Percentiles rank a stretch among this genome's conserved stretches.
These are phyloP conservation scores for Capronia coronata DNA, from an alignment of 2,329 filamentous ascomycete genomes.

Conservation along the genomic window DNA sequence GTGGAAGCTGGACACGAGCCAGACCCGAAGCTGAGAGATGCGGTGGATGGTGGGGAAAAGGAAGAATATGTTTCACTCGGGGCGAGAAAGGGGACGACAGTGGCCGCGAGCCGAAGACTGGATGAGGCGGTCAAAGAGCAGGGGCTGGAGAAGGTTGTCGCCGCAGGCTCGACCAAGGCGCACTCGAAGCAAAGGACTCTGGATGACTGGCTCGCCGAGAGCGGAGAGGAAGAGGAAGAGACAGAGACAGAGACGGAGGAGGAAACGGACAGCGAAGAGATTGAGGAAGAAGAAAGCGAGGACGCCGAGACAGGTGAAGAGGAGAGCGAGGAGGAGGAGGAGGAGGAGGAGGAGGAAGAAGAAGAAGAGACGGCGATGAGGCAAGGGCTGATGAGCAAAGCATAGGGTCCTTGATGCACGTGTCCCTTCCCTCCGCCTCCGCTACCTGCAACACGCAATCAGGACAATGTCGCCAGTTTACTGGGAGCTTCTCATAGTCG, in stretches of 20 bases:
- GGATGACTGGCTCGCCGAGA: slow-evolving; percentile 86
- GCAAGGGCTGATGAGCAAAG: slow-evolving; percentile 4
- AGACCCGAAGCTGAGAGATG: slow-evolving; percentile 63
- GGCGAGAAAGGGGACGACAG: slow-evolving; percentile 31
- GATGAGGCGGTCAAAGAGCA: slow-evolving; percentile 41
- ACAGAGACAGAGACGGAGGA: slow-evolving; percentile 15
- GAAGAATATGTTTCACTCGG: slow-evolving; percentile 31
- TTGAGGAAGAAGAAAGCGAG: slow-evolving; percentile 9
- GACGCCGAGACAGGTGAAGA: slow-evolving; percentile 4
- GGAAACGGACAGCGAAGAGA: slow-evolving; percentile 13
- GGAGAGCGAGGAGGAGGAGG: slow-evolving; percentile 3
- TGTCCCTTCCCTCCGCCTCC: no score
- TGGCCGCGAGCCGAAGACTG: slow-evolving; percentile 38
- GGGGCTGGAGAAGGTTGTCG: slow-evolving; percentile 30
- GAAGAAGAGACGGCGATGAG: slow-evolving; percentile 4
- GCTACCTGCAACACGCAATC: no score
- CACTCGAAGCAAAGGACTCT: slow-evolving; percentile 64
- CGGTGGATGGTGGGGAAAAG: slow-evolving; percentile 36
- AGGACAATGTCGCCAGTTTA: no score
- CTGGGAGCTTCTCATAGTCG: no score
- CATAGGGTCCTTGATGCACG: not conserved
- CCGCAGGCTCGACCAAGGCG: slow-evolving; percentile 23
- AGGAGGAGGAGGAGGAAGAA: slow-evolving; percentile 2
- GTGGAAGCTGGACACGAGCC: slow-evolving; percentile 74
- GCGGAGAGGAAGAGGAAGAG: slow-evolving; percentile 50